These are phyloP conservation scores for Imleria badia DNA, from an alignment of 768 basidiomycete genomes.

Conservation along the genomic window DNA sequence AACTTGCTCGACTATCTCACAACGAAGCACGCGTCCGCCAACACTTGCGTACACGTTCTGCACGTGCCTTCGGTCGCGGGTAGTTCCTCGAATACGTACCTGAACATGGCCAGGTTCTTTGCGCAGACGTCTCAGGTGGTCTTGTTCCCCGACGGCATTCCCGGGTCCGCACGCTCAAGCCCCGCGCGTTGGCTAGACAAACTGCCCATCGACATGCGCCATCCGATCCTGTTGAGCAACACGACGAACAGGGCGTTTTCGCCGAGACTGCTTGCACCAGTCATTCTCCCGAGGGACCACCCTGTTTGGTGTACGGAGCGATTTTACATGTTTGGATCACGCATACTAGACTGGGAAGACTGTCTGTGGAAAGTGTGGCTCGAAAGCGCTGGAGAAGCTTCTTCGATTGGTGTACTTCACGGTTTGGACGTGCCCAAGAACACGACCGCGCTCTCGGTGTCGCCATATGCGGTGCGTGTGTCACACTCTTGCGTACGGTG, in stretches of 20 bases:
- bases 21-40: constrained; percentile 9
- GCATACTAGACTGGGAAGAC: constrained; percentile 56
- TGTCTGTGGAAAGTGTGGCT: constrained; percentile 68
- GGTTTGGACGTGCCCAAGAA: constrained; percentile 7
- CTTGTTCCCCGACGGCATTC: constrained; percentile 51
- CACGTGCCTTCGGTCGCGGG: constrained; percentile 39
- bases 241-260: constrained; percentile 36
- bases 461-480: constrained; percentile 21
- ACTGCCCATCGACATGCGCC: constrained; percentile 7
- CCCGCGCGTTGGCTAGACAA: constrained; percentile 19
- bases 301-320: constrained; percentile 64
- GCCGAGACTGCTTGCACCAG: constrained; percentile 43
- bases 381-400: constrained; percentile 46
- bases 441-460: constrained; percentile 9
- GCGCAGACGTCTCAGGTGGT: constrained; percentile 47
- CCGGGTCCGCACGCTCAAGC: constrained; percentile 13
- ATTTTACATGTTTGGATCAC: constrained; percentile 44
- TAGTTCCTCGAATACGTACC: constrained; percentile 48
- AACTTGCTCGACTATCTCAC: constrained; percentile 18
- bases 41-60: constrained; percentile 48
- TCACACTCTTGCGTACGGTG: not conserved
- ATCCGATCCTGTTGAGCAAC: constrained; percentile 31
- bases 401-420: constrained; percentile 16
- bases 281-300: constrained; percentile 43
- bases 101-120: constrained; percentile 65